Evolutionary conservation across 2,329 filamentous ascomycete genomes (phyloP).

Genomic region (Nothophoma quercina): DNA sequence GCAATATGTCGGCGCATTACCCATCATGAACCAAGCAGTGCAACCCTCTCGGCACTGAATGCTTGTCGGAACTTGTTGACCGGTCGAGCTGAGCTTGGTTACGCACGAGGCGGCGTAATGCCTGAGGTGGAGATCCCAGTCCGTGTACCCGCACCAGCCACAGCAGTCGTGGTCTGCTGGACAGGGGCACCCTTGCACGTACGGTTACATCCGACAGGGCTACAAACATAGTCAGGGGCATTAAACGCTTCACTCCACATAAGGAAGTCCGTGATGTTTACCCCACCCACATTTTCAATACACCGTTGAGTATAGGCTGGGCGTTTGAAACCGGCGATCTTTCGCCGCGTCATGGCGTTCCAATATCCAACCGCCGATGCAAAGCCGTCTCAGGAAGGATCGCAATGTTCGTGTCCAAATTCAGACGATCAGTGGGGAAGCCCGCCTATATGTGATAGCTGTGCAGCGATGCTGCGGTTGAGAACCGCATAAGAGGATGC

Average conservation of each 20-base stretch:
- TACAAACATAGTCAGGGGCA: background rate
- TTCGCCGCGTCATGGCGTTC: conserved; percentile 8
- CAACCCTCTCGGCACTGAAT: background rate
- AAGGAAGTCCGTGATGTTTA: conserved; percentile 1
- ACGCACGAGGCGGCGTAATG: conserved; percentile 1
- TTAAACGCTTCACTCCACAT: background rate
- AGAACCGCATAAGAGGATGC: conserved; percentile 3
- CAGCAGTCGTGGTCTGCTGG: background rate
- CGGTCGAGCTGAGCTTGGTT: background rate
- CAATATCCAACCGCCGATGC: background rate
- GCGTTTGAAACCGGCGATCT: background rate
- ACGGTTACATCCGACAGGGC: background rate
- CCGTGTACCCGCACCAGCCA: conserved; percentile 9
- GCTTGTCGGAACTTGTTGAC: background rate
- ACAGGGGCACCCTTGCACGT: background rate
- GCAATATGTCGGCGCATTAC: background rate
- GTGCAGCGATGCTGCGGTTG: background rate
- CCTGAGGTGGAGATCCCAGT: background rate
- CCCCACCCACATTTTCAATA: background rate
- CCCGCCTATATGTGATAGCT: background rate
- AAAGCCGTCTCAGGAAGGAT: background rate
- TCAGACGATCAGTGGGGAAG: background rate
- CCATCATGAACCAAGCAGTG: background rate
- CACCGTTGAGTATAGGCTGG: background rate
- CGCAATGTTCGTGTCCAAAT: background rate